phyloP scores from a whole-genome alignment of 805 yeast species.

The Candida sonorensis region DNA sequence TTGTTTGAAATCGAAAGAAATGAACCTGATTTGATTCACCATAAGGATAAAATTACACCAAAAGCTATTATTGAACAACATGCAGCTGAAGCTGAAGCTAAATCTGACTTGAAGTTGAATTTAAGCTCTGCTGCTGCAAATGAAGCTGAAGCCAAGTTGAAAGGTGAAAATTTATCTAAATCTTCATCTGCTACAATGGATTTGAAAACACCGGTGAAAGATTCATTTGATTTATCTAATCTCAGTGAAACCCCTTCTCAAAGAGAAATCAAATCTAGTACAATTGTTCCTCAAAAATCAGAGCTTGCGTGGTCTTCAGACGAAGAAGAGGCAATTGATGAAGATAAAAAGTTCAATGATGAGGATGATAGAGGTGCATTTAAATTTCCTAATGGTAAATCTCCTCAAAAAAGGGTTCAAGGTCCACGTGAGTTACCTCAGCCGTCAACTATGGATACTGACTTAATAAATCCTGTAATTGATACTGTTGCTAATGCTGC shows the following conservation, averaged over 20 bases:
- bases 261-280: slow-evolving; percentile 44
- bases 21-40: slow-evolving; percentile 12
- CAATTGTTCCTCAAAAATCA: slow-evolving; percentile 80
- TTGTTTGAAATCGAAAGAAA: slow-evolving; percentile 74
- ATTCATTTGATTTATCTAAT: slow-evolving; percentile 4
- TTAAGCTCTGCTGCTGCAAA: slow-evolving; percentile 1
- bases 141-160: not conserved
- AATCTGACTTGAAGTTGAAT: no score
- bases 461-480: no score
- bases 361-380: no score
- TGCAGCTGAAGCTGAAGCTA: not conserved
- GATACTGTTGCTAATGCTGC: slow-evolving; percentile 1
- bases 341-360: slow-evolving; percentile 6
- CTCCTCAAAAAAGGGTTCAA: no score
- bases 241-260: slow-evolving; percentile 24
- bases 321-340: slow-evolving; percentile 52
- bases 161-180: no score
- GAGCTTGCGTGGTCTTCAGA: slow-evolving; percentile 85
- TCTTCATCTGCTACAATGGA: not conserved
- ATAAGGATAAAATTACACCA: slow-evolving; percentile 9
- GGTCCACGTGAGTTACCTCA: no score
- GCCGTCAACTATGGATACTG: no score
- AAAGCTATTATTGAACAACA: slow-evolving; percentile 7
- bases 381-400: no score
- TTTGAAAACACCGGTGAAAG: slow-evolving; percentile 12